Percentiles rank a stretch among this genome's conserved stretches.
Evolutionary conservation across 345 rosid genomes (phyloP).

Genomic region (Arabis hirsuta): DNA sequence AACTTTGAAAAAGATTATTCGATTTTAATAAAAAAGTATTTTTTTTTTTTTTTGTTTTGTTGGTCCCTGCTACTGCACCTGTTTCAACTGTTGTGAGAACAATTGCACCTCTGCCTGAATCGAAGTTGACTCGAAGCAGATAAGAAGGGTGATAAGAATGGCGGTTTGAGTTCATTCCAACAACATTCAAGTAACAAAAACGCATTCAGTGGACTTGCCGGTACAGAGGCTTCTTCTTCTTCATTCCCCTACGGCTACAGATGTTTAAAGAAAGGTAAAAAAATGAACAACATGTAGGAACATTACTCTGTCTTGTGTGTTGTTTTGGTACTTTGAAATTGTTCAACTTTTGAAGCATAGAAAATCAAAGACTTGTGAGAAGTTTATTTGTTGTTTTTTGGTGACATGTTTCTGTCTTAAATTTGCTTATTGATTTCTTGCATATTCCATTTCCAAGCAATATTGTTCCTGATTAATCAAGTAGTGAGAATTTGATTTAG

Average conservation of each 20-base stretch:
- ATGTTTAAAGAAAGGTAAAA: conserved; percentile 43
- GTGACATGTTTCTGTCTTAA: conserved; percentile 7
- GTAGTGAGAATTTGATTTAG: neutral
- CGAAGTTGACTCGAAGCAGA: too few relatives aligned
- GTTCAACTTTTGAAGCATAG: conserved; percentile 39
- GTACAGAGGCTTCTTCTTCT: conserved; percentile 77
- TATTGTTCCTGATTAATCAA: neutral
- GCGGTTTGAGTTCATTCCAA: conserved; percentile 75
- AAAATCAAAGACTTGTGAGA: conserved; percentile 21
- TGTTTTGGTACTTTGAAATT: conserved; percentile 9
- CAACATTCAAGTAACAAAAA: conserved; percentile 95
- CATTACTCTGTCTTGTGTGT: conserved; percentile 11
- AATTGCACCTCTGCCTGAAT: too few relatives aligned
- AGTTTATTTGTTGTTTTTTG: conserved; percentile 31
- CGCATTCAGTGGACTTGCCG: conserved; percentile 92
- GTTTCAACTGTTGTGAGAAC: too few relatives aligned
- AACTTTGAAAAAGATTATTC: too few relatives aligned
- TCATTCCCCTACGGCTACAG: conserved; percentile 68
- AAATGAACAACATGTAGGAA: conserved; percentile 12
- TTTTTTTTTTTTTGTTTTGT: too few relatives aligned
- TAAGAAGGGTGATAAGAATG: conserved; percentile 48
- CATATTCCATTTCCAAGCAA: conserved; percentile 1
- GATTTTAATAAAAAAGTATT: too few relatives aligned
- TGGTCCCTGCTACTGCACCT: too few relatives aligned
- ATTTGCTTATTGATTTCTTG: conserved; percentile 15